Evolutionary conservation across 441 rosid species (phyloP).

Genomic region (Adansonia rubrostipa): DNA sequence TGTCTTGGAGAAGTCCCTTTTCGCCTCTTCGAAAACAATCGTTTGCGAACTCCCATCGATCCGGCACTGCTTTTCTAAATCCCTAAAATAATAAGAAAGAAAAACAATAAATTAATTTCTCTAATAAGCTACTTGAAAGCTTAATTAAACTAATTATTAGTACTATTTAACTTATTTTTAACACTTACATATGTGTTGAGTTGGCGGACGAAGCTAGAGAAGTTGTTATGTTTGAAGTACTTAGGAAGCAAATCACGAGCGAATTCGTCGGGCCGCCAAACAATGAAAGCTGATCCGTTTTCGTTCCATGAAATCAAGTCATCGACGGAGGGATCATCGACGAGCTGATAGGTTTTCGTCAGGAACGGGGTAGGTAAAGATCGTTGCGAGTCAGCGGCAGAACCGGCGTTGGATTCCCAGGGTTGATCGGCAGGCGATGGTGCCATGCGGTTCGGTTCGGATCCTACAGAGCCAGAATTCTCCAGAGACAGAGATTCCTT

Average conservation of each 20-base stretch:
- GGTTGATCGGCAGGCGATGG: conserved; percentile 63
- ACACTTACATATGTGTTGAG: conserved; percentile 87
- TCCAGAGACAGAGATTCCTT: conserved; percentile 28
- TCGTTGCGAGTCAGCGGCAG: conserved; percentile 63
- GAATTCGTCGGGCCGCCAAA: conserved; percentile 89
- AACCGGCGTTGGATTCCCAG: conserved; percentile 43
- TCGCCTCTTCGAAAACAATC: conserved; percentile 80
- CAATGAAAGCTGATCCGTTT: conserved; percentile 80
- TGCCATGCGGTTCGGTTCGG: conserved; percentile 46
- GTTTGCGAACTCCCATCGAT: conserved; percentile 92
- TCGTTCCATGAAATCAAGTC: conserved; percentile 87
- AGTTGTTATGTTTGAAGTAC: conserved; percentile 92
- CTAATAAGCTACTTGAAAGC: background rate
- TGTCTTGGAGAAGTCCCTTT: conserved; percentile 70
- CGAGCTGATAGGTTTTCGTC: conserved; percentile 80
- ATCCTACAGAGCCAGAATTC: conserved; percentile 23
- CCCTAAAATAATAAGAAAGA: conserved; percentile 42
- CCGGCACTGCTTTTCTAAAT: conserved; percentile 86
- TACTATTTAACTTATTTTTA: background rate
- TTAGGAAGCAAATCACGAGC: conserved; percentile 90
- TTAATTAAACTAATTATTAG: background rate
- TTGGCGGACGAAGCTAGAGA: conserved; percentile 96
- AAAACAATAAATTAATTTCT: background rate
- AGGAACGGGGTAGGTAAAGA: conserved; percentile 84
- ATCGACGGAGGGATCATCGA: conserved; percentile 65